A percentile compares a stretch with the other conserved stretches of the same genome.
phyloP scores from a whole-genome alignment of 495 filamentous ascomycete genomes.

The Aspergillus sclerotioniger region DNA sequence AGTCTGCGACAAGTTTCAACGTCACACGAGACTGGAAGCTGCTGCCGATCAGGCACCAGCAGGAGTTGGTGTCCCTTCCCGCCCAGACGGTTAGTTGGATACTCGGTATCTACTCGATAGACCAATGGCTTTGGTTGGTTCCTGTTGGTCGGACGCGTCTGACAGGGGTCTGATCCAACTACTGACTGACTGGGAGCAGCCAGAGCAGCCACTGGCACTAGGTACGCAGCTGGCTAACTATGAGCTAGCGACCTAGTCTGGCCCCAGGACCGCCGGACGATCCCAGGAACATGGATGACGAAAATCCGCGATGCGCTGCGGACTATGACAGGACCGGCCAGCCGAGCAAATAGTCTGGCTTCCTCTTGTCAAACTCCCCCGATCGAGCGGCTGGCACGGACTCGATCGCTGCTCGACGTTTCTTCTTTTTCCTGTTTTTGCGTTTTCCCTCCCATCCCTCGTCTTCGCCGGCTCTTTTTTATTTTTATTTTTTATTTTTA shows the following conservation, averaged over 20 bases:
- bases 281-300: not conserved
- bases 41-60: not conserved
- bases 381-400: slow-evolving; percentile 20
- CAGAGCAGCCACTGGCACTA: too few relatives aligned
- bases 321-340: slow-evolving; percentile 1
- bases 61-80: too few relatives aligned
- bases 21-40: slow-evolving; percentile 15
- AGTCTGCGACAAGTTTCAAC: not conserved
- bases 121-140: too few relatives aligned
- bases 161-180: too few relatives aligned
- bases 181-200: too few relatives aligned
- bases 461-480: slow-evolving; percentile 1
- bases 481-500: too few relatives aligned
- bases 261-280: not conserved
- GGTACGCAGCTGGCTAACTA: too few relatives aligned
- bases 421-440: slow-evolving; percentile 7
- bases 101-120: too few relatives aligned
- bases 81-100: too few relatives aligned
- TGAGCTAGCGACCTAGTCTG: not conserved
- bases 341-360: slow-evolving; percentile 9
- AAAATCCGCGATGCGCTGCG: slow-evolving; percentile 9
- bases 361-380: slow-evolving; percentile 7
- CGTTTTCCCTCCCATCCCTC: not conserved
- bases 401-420: slow-evolving; percentile 20
- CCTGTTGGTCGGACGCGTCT: too few relatives aligned